Evolutionary conservation across 768 basidiomycete species (phyloP).

Genomic region (Termitomyces heimii): DNA sequence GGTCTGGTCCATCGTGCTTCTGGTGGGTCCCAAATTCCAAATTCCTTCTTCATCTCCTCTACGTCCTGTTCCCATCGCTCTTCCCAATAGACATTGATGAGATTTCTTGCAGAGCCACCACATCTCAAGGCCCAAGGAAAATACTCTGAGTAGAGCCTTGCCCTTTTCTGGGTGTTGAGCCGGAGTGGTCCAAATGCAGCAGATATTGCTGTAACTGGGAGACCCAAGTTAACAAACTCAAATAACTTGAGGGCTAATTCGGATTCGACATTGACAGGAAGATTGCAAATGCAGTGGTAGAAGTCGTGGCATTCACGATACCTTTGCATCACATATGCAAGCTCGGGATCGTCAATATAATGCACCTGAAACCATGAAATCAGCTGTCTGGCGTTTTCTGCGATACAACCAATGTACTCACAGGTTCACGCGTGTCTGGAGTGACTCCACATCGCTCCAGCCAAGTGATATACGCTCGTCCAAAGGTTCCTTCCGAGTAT

Average conservation of each 20-base stretch:
- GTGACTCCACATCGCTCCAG: conserved; percentile 82
- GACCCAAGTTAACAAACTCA: conserved; percentile 86
- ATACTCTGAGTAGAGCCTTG: conserved; percentile 69
- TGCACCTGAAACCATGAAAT: conserved; percentile 56
- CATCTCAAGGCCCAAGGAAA: conserved; percentile 90
- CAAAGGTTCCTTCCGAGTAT: conserved; percentile 78
- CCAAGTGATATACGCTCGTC: conserved; percentile 85
- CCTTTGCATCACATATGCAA: conserved; percentile 96
- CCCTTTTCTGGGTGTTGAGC: conserved; percentile 49
- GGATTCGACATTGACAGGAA: conserved; percentile 86
- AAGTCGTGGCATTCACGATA: conserved; percentile 98
- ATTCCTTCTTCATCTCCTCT: conserved; percentile 75
- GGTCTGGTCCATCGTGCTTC: conserved; percentile 63
- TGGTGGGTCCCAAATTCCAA: conserved; percentile 84
- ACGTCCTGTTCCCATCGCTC: conserved; percentile 84
- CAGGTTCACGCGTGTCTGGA: conserved; percentile 90
- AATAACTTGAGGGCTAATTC: conserved; percentile 95
- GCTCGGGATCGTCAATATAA: conserved; percentile 91
- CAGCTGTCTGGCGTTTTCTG: not conserved
- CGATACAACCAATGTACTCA: conserved; percentile 24
- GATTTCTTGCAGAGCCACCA: conserved; percentile 64
- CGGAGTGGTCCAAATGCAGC: conserved; percentile 76
- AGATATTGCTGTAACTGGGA: conserved; percentile 83
- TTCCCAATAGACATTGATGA: conserved; percentile 96
- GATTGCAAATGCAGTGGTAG: conserved; percentile 85